phyloP scores from a whole-genome alignment of 2,329 filamentous ascomycete species.

The Colletotrichum cereale region DNA sequence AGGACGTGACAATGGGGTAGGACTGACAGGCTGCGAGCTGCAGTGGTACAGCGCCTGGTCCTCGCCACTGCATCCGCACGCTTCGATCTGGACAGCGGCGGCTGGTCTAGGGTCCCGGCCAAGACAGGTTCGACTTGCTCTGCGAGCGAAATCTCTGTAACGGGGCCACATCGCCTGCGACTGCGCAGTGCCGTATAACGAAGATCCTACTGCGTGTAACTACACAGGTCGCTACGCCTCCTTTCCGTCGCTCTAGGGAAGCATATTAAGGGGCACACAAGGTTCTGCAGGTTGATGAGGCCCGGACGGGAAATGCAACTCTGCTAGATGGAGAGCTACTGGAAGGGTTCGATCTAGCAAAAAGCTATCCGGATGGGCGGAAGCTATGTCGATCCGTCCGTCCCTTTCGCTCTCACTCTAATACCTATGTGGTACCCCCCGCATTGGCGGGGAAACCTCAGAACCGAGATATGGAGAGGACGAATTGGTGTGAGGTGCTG shows the following conservation, averaged over 20 bases:
- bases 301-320: neutral
- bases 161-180: neutral
- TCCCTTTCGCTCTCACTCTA: neutral
- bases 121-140: neutral
- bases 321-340: neutral
- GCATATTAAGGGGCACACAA: neutral
- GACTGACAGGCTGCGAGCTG: neutral
- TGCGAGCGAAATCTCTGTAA: neutral
- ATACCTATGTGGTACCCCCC: conserved; percentile 2
- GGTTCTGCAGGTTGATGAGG: neutral
- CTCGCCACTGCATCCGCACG: neutral
- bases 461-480: conserved; percentile 10
- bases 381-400: neutral
- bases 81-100: neutral
- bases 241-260: neutral
- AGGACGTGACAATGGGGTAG: neutral
- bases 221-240: neutral
- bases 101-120: neutral
- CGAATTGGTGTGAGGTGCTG: neutral
- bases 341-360: neutral
- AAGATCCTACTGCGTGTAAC: too few relatives aligned
- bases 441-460: conserved; percentile 2
- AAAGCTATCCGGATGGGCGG: neutral
- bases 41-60: neutral
- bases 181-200: too few relatives aligned